Evolutionary conservation across 192 early-diverging fungal species (phyloP).

Genomic region (Coemansia reversa): DNA sequence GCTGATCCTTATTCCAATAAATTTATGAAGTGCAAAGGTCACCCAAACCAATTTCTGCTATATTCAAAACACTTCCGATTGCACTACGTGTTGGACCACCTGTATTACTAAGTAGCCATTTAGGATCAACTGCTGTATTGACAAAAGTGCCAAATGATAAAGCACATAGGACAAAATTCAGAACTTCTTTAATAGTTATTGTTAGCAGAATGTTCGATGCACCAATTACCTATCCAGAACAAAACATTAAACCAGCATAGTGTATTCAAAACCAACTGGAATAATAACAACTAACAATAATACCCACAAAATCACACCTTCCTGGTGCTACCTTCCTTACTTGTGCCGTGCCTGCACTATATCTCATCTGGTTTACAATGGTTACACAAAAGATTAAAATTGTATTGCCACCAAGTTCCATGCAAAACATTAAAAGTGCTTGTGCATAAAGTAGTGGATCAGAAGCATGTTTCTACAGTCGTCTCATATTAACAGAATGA

Average conservation of each 20-base stretch:
- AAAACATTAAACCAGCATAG: conserved; percentile 33
- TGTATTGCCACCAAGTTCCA: conserved; percentile 38
- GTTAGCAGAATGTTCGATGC: conserved; percentile 29
- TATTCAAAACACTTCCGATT: conserved; percentile 30
- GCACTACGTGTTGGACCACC: conserved; percentile 34
- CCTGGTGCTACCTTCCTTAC: conserved; percentile 33
- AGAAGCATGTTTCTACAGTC: conserved; percentile 8
- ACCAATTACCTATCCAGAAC: conserved; percentile 19
- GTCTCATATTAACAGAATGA: conserved; percentile 16
- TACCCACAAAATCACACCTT: conserved; percentile 29
- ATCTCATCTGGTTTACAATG: conserved; percentile 36
- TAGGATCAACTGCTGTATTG: conserved; percentile 35
- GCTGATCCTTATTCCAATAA: conserved; percentile 41
- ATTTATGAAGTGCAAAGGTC: conserved; percentile 37
- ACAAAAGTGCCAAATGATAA: conserved; percentile 39
- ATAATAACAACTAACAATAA: conserved; percentile 25
- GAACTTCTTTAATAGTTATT: conserved; percentile 26
- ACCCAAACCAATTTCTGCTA: conserved; percentile 31
- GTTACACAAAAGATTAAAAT: conserved; percentile 33
- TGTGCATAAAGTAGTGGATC: conserved; percentile 34
- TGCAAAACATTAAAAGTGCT: conserved; percentile 31
- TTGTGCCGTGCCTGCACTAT: conserved; percentile 24
- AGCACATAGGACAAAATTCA: conserved; percentile 35
- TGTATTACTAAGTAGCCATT: conserved; percentile 38
- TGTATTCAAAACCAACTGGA: conserved; percentile 22